phyloP scores from a whole-genome alignment of 1,139 yeast genomes.

The Suhomyces atakaporum region DNA sequence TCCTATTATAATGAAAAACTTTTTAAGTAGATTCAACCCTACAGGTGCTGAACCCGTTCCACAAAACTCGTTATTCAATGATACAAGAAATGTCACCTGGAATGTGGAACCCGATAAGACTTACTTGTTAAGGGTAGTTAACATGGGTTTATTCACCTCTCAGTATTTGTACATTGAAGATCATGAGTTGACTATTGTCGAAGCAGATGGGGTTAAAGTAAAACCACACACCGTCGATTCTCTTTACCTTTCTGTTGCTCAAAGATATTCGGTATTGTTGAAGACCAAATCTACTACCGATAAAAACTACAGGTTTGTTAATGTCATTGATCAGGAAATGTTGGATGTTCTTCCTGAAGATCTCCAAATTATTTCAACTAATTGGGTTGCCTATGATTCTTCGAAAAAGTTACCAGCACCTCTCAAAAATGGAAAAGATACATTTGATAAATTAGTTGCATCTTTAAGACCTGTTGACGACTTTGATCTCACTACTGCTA shows the following conservation, averaged over 20 bases:
- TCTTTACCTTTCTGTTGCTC: slow-evolving; percentile 69
- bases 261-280: slow-evolving; percentile 64
- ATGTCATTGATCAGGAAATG: slow-evolving; percentile 64
- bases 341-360: slow-evolving; percentile 61
- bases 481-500: slow-evolving; percentile 52
- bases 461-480: slow-evolving; percentile 48
- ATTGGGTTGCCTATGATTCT: slow-evolving; percentile 52
- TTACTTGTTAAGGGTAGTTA: slow-evolving; percentile 62
- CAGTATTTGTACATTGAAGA: slow-evolving; percentile 70
- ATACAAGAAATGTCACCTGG: slow-evolving; percentile 60
- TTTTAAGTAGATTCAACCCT: slow-evolving; percentile 67
- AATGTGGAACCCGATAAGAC: slow-evolving; percentile 61
- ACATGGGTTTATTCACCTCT: slow-evolving; percentile 71
- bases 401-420: slow-evolving; percentile 23
- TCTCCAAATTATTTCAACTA: slow-evolving; percentile 55
- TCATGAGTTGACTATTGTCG: slow-evolving; percentile 67
- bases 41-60: slow-evolving; percentile 86
- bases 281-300: slow-evolving; percentile 47
- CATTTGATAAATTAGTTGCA: slow-evolving; percentile 25
- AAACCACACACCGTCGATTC: slow-evolving; percentile 58
- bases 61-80: slow-evolving; percentile 63
- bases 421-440: slow-evolving; percentile 13
- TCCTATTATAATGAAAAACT: slow-evolving; percentile 44
- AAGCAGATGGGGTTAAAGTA: slow-evolving; percentile 71
- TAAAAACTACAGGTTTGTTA: slow-evolving; percentile 63